Evolutionary conservation across 805 yeast species (phyloP), one percentile per base, ranked within the genome.

Genomic region (Candida incommunis): DNA sequence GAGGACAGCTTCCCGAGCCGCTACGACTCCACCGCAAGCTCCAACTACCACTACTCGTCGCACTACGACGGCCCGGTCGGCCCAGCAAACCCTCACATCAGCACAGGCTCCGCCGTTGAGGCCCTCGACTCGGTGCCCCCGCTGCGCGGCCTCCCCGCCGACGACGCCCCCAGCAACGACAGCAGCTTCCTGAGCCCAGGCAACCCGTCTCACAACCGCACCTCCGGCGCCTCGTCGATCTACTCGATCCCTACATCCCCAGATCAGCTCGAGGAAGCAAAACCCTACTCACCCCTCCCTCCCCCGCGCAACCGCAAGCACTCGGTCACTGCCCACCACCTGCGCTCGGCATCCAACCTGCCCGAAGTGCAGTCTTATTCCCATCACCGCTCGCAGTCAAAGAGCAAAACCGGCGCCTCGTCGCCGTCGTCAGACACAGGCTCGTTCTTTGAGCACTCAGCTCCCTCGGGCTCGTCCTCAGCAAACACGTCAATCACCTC

Each of bases 171-270:
- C 11, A 9, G 18, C 37, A 9, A 4, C 37, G 5, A 31, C 37
- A 5, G 7, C 13, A 31, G n/a, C 37, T n/a, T 31, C 18, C 37
- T 31, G 9, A 4, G 18, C 7, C 37, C 37, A 16, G 37, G 18
- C 18, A 11, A 7, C 37, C 9, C 4, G 7, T 7, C 37, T 5
- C 37, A 11, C 37, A 31, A 31, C 20, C 37, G 37, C 11, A 31
- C n/a, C n/a, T 44, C 46, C 13, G 34, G 16, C 7, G 46, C 46
- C 11, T 44, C 46, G 22, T 41, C 43, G 13, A 31, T 44, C 22
- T 44, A 44, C 29, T 44, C 46, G 16, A 13, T 16, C 16, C 7
- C 18, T 13, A 18, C 11, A 9, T 11, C 37, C n/a, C n/a, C n/a
- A n/a, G n/a, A n/a, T n/a, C n/a, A n/a, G n/a, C n/a, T n/a, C n/a